Evolutionary conservation across 140 eudicot species (phyloP).

Genomic region (Senecio squalidus): DNA sequence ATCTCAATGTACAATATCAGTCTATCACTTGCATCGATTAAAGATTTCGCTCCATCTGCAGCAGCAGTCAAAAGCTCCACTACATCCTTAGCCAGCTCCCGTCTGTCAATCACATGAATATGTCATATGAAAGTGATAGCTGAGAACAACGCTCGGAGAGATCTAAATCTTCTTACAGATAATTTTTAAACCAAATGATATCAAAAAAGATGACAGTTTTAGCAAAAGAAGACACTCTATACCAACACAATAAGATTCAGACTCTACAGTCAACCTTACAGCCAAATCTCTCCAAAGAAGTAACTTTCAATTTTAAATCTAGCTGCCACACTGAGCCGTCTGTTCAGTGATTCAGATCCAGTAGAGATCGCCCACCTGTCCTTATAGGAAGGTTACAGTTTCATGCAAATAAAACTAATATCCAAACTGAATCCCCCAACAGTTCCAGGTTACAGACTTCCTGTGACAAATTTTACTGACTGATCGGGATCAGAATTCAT

Average conservation of each 20-base stretch:
- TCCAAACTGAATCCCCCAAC: neutral
- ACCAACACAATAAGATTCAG: too few species aligned
- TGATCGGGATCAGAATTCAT: too few species aligned
- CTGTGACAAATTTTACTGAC: too few species aligned
- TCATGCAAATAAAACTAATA: neutral
- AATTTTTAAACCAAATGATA: too few species aligned
- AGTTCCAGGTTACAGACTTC: neutral
- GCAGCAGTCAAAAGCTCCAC: constrained; percentile 90
- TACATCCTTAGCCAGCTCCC: constrained; percentile 84
- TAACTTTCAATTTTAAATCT: neutral
- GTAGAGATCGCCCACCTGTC: neutral
- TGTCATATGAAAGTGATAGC: constrained; percentile 4
- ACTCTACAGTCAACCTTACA: too few species aligned
- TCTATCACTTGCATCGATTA: constrained; percentile 97
- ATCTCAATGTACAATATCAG: constrained; percentile 75
- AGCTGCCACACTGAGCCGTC: too few species aligned
- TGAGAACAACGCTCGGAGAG: neutral
- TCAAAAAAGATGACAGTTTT: too few species aligned
- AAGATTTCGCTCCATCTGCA: constrained; percentile 91
- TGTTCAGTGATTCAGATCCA: neutral
- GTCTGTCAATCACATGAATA: constrained; percentile 40
- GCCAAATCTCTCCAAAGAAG: neutral
- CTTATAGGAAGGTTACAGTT: neutral
- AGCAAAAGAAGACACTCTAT: too few species aligned
- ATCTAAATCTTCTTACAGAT: constrained; percentile 13